These are phyloP conservation scores for Pythium brassicae DNA, from an alignment of 352 stramenopile species.

Conservation along the genomic window DNA sequence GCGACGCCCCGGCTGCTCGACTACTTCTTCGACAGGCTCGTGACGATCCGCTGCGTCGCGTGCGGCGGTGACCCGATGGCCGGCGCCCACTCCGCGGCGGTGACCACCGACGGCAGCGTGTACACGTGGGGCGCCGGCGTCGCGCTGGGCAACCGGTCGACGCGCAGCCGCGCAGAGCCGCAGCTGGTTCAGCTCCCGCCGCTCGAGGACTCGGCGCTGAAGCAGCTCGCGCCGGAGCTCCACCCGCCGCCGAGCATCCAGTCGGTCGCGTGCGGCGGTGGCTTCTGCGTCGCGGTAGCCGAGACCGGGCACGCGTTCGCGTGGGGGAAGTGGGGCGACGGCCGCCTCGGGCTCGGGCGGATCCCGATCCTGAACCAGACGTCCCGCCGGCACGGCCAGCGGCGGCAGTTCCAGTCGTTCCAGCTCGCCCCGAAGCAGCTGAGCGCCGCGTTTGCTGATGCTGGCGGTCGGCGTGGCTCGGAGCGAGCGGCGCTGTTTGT, in stretches of 20 bases:
- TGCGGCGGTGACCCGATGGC: constrained; percentile 54
- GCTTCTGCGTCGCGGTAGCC: constrained; percentile 72
- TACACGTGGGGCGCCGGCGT: constrained; percentile 78
- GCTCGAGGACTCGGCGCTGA: background rate
- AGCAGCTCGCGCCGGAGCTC: background rate
- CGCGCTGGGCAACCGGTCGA: constrained; percentile 35
- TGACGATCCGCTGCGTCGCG: constrained; percentile 32
- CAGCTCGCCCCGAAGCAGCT: constrained; percentile 32
- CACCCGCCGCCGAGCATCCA: constrained; percentile 6
- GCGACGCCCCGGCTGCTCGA: constrained; percentile 31
- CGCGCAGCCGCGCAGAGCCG: constrained; percentile 34
- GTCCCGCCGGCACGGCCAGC: constrained; percentile 27
- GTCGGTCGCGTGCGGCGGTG: constrained; percentile 61
- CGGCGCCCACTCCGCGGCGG: constrained; percentile 63
- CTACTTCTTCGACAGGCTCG: constrained; percentile 48
- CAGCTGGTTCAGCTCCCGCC: constrained; percentile 23
- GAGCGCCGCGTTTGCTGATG: background rate
- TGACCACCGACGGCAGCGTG: constrained; percentile 45
- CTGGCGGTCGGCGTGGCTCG: background rate
- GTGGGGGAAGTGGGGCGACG: constrained; percentile 79
- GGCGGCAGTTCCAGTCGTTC: constrained; percentile 60
- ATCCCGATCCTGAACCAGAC: constrained; percentile 47
- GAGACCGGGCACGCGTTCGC: constrained; percentile 52
- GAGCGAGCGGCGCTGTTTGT: constrained; percentile 9
- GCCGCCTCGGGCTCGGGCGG: constrained; percentile 59